These are phyloP conservation scores for Cryphonectria naterciae DNA, from an alignment of 2,329 filamentous ascomycete genomes.

Conservation along the genomic window DNA sequence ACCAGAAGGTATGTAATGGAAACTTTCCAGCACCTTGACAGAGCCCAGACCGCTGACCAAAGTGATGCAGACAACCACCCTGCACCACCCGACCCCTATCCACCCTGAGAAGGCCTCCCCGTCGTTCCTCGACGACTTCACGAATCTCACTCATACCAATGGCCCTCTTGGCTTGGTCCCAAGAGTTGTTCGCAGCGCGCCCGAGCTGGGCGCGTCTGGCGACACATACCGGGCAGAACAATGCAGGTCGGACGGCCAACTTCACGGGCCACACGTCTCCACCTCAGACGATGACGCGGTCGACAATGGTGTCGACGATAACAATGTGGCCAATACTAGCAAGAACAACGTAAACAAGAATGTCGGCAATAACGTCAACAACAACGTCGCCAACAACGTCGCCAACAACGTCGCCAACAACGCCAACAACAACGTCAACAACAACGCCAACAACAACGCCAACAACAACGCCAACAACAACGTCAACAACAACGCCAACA, in stretches of 20 bases:
- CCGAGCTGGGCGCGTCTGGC: background rate
- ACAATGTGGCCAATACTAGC: no score
- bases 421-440: no score
- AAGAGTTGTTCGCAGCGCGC: background rate
- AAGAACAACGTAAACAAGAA: no score
- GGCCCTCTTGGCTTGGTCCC: no score
- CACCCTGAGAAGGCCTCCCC: background rate
- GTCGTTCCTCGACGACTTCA: background rate
- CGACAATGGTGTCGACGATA: no score
- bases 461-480: no score
- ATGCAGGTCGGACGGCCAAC: background rate
- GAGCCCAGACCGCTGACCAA: background rate
- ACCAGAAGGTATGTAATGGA: background rate
- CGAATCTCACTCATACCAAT: background rate
- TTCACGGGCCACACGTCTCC: background rate
- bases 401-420: no score
- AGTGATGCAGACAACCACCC: background rate
- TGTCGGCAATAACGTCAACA: no score
- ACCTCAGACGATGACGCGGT: no score
- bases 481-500: no score
- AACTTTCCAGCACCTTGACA: background rate
- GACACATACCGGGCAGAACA: background rate
- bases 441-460: no score
- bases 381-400: no score
- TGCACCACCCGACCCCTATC: background rate